A percentile compares a stretch with the other conserved stretches of the same genome.
Evolutionary conservation across 331 rosid species (phyloP).

Genomic region (Cydonia oblonga): DNA sequence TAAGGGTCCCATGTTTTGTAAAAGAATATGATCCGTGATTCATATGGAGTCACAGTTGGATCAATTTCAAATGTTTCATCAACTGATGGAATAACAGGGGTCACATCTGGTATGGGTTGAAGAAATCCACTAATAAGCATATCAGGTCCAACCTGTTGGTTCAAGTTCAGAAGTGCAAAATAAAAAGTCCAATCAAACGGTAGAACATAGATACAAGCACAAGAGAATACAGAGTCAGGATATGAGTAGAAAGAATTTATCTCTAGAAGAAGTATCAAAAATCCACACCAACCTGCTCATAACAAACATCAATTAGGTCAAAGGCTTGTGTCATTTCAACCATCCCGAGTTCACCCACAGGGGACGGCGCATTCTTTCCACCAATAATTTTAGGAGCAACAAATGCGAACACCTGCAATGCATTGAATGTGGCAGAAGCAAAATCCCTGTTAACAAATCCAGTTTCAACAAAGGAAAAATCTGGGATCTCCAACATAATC

Average conservation of each 20-base stretch:
- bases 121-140: conserved; percentile 85
- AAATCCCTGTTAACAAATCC: background rate
- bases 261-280: background rate
- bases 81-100: conserved; percentile 65
- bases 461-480: background rate
- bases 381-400: conserved; percentile 97
- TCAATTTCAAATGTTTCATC: conserved; percentile 75
- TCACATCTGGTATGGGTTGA: conserved; percentile 65
- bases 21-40: conserved; percentile 61
- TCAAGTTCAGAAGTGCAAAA: conserved; percentile 12
- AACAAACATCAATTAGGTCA: conserved; percentile 65
- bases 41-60: conserved; percentile 65
- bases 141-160: conserved; percentile 77
- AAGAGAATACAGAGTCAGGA: background rate
- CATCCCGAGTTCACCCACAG: conserved; percentile 98
- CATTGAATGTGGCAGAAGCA: background rate
- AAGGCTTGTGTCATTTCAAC: conserved; percentile 97
- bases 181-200: background rate
- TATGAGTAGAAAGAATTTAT: background rate
- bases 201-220: background rate
- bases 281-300: conserved; percentile 55
- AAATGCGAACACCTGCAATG: conserved; percentile 70
- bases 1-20: conserved; percentile 88
- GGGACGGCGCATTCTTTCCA: conserved; percentile 80
- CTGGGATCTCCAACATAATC: background rate